Evolutionary conservation across 1,139 yeast genomes (phyloP).

Genomic region (Arxiozyma bovina): DNA sequence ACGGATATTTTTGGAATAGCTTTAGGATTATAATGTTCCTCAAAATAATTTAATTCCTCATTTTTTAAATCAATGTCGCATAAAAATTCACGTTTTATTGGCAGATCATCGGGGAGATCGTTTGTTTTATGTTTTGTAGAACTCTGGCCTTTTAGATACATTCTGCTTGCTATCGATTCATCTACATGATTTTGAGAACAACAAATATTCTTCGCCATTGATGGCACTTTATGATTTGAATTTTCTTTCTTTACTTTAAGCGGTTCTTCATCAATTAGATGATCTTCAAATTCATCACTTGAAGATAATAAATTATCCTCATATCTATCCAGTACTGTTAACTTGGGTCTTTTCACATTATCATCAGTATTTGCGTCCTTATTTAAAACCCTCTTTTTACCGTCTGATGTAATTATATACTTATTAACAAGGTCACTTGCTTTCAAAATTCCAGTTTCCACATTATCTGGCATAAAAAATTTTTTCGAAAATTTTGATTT

Average conservation of each 20-base stretch:
- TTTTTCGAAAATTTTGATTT: constrained; percentile 25
- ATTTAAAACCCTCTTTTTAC: background rate
- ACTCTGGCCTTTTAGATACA: too few species aligned
- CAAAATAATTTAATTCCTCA: constrained; percentile 17
- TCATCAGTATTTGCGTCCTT: background rate
- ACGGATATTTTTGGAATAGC: constrained; percentile 20
- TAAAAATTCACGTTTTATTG: background rate
- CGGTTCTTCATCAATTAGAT: background rate
- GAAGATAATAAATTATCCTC: constrained; percentile 16
- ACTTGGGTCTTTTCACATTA: constrained; percentile 1
- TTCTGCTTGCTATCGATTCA: background rate
- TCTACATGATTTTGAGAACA: too few species aligned
- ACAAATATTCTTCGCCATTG: background rate
- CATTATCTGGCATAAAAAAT: constrained; percentile 77
- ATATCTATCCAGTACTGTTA: constrained; percentile 14
- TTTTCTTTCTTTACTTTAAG: background rate
- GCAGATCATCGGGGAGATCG: background rate
- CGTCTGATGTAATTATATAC: background rate
- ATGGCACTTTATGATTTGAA: background rate
- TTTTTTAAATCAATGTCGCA: constrained; percentile 11
- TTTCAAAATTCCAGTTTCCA: constrained; percentile 55
- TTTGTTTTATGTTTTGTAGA: too few species aligned
- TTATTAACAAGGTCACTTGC: constrained; percentile 45
- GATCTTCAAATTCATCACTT: constrained; percentile 1
- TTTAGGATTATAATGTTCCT: constrained; percentile 16